These are phyloP conservation scores for Sporothrix humicola DNA, from an alignment of 2,329 filamentous ascomycete species.

Conservation along the genomic window DNA sequence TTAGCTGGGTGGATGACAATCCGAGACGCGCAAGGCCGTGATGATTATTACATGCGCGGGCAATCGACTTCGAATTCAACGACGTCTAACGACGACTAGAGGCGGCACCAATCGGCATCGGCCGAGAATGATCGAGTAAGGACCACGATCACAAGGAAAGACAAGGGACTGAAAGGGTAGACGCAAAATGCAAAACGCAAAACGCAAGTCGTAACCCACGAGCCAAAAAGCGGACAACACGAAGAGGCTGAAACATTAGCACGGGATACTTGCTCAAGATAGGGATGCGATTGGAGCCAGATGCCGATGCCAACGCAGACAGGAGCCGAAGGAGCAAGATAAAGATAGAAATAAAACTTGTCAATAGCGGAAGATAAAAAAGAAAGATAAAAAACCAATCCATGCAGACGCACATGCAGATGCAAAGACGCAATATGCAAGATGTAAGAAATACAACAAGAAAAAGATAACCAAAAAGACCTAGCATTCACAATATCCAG, in stretches of 20 bases:
- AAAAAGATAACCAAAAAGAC: neutral
- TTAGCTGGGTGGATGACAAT: neutral
- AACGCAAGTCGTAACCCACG: neutral
- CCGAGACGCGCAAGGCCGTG: neutral
- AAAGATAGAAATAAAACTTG: neutral
- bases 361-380: neutral
- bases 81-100: neutral
- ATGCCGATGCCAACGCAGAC: neutral
- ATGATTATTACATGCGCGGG: neutral
- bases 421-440: neutral
- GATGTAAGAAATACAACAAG: neutral
- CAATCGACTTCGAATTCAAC: neutral
- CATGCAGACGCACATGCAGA: constrained; percentile 18
- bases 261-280: neutral
- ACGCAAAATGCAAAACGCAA: neutral
- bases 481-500: constrained; percentile 2
- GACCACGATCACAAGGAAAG: neutral
- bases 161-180: neutral
- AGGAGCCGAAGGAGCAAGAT: constrained; percentile 5
- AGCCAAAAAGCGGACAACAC: constrained; percentile 1
- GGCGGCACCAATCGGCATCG: neutral
- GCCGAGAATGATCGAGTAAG: neutral
- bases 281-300: constrained; percentile 3
- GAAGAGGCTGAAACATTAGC: constrained; percentile 16
- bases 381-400: neutral